These are phyloP conservation scores for Populus tomentosa DNA, from an alignment of 441 rosid genomes.

Conservation along the genomic window DNA sequence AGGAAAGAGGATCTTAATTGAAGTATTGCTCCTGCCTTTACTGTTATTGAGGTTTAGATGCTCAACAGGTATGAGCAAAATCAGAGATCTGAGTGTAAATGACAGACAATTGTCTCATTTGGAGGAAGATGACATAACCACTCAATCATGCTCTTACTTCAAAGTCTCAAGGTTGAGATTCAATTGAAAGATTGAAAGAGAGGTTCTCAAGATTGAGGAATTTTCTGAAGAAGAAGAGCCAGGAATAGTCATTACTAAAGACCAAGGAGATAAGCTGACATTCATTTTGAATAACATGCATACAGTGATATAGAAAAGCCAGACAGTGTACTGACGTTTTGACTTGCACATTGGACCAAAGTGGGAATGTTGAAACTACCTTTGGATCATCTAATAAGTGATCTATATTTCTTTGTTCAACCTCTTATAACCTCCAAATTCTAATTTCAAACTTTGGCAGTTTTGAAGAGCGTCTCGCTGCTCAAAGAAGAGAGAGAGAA, in stretches of 20 bases:
- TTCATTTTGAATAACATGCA: not conserved
- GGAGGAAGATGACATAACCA: not conserved
- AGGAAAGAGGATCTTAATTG: not conserved
- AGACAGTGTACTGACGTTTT: not conserved
- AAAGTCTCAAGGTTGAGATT: not conserved
- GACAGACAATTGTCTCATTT: not conserved
- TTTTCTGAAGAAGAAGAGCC: not conserved
- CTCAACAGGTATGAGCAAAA: not conserved
- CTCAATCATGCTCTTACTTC: not conserved
- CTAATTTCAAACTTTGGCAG: slow-evolving; percentile 33
- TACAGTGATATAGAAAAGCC: not conserved
- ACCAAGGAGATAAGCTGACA: not conserved
- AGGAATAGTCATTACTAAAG: not conserved
- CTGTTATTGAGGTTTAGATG: not conserved
- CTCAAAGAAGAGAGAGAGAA: slow-evolving; percentile 90
- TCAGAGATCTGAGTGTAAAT: not conserved
- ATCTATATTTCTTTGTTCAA: not conserved
- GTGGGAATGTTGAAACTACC: not conserved
- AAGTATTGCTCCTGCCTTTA: not conserved
- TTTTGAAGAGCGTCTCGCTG: slow-evolving; percentile 94
- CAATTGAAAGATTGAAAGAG: not conserved
- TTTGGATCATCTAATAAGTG: not conserved
- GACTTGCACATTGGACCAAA: not conserved
- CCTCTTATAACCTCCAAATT: slow-evolving; percentile 7
- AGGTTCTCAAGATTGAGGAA: not conserved